Evolutionary conservation across 495 filamentous ascomycete genomes (phyloP).

Genomic region (Tuber magnatum): DNA sequence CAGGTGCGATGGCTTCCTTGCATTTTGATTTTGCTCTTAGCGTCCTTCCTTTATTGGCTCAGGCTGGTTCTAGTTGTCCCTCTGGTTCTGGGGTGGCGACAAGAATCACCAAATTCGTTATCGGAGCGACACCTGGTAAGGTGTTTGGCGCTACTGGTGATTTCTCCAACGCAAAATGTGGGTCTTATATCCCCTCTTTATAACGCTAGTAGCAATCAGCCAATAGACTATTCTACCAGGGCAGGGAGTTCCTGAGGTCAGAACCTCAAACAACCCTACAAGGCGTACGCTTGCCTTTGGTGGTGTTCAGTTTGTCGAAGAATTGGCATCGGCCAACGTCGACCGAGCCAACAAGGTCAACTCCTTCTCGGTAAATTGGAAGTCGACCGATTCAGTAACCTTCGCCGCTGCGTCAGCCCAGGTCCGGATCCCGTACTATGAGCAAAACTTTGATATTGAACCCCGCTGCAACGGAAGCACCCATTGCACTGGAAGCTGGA

Average conservation of each 20-base stretch:
- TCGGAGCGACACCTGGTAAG: background rate
- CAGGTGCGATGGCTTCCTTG: background rate
- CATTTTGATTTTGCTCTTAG: background rate
- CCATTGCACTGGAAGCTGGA: background rate
- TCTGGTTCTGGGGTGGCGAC: background rate
- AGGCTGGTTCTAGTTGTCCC: background rate
- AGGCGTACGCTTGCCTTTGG: background rate
- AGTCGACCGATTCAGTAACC: background rate
- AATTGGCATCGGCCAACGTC: background rate
- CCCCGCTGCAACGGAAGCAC: background rate
- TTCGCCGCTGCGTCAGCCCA: background rate
- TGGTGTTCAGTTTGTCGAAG: background rate
- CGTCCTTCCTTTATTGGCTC: background rate
- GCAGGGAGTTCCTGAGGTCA: background rate
- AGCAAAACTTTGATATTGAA: background rate
- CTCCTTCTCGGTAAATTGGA: slow-evolving; percentile 1
- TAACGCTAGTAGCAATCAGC: background rate
- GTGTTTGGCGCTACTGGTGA: background rate
- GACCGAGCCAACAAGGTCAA: background rate
- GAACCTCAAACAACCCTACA: background rate
- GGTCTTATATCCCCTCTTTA: background rate
- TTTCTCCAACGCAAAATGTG: background rate
- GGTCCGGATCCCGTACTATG: background rate
- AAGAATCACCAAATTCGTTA: background rate
- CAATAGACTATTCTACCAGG: background rate